Base-by-base conservation (phyloP, 176 grass and related monocot genomes). In the Musa beccarii region DNA sequence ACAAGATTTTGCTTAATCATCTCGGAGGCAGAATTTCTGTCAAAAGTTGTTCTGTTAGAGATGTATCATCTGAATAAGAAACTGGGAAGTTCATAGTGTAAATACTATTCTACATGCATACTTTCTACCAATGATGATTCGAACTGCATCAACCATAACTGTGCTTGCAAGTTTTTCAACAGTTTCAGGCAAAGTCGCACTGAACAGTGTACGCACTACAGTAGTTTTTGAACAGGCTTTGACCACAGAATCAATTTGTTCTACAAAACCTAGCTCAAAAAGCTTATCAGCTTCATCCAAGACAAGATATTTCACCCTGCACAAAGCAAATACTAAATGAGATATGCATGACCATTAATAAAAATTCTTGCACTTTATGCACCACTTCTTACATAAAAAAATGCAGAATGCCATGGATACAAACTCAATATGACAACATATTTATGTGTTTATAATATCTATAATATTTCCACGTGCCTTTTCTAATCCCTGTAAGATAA, bases 271-370 rank as follows among this genome's bases (percentile, higher is more conserved):
- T 67, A 97, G 89, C 82, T 92, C 93, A 78, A 97, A 97, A 80
- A 93, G 88, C 61, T 97, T 97, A 84, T 97, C 88, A 75, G 93
- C 92, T 79, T 97, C 93, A 83, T 97, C 93, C 82, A 97, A 79
- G 63, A 97, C 93, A 66, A 98, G 80, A 83, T 98, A 91, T 63
- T 98, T 86, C 69, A 98, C 95, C 72, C 95, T 91, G 88, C 78
- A 91, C 67, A 78, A 84, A 68, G 8, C 22, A 49, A 83, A 56
- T 51, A 51, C 8, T 16, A 70, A 5, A 70, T 34, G n/a, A 34
- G 51, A 70, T 19, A 49, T n/a, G 8, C 10, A 19, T 20, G 11
- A 21, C 16, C 14, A 34, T 34, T 9, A 9, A 15, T 23, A 34
- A 67, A 67, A 67, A 34, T 22, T 67, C 2, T 67, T 1, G n/a